These are phyloP conservation scores for Novymonas esmeraldas DNA, from an alignment of 208 protist species.

Conservation along the genomic window DNA sequence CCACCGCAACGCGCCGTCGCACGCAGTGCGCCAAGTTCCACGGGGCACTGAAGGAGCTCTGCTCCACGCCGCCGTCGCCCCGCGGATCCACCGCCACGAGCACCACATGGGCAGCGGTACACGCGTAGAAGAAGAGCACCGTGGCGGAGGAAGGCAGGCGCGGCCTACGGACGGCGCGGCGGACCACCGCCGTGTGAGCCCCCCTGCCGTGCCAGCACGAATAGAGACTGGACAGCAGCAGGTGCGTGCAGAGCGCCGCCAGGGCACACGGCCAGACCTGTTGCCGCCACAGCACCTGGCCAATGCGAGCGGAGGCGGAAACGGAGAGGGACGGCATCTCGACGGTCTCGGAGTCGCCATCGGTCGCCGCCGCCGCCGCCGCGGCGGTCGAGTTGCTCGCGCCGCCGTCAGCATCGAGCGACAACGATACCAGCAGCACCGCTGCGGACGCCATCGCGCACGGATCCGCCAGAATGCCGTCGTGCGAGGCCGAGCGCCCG, in stretches of 20 bases:
- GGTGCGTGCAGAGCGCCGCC: conserved; percentile 10
- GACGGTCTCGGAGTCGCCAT: neutral
- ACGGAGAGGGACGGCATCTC: neutral
- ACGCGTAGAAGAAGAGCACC: conserved; percentile 2
- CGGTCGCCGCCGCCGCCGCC: neutral
- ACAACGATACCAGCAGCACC: conserved; percentile 16
- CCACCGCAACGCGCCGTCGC: conserved; percentile 7
- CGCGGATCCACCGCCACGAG: neutral
- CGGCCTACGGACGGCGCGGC: neutral
- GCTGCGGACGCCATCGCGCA: conserved; percentile 36
- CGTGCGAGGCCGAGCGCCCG: conserved; percentile 38
- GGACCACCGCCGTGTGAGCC: neutral
- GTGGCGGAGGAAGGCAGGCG: neutral
- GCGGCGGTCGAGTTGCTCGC: too few relatives aligned
- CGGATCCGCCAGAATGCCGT: conserved; percentile 39
- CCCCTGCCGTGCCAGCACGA: neutral
- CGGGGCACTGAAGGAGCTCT: neutral
- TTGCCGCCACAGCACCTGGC: conserved; percentile 16
- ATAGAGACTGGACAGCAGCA: conserved; percentile 12
- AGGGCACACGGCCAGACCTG: conserved; percentile 28
- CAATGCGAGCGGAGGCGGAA: conserved; percentile 7
- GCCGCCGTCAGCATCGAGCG: neutral
- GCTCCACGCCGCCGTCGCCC: neutral
- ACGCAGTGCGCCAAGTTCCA: conserved; percentile 3
- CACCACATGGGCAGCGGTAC: neutral